A percentile compares a stretch with the other conserved stretches of the same genome.
Evolutionary conservation across 306 rosid genomes (phyloP).

Genomic region (Quercus agrifolia): DNA sequence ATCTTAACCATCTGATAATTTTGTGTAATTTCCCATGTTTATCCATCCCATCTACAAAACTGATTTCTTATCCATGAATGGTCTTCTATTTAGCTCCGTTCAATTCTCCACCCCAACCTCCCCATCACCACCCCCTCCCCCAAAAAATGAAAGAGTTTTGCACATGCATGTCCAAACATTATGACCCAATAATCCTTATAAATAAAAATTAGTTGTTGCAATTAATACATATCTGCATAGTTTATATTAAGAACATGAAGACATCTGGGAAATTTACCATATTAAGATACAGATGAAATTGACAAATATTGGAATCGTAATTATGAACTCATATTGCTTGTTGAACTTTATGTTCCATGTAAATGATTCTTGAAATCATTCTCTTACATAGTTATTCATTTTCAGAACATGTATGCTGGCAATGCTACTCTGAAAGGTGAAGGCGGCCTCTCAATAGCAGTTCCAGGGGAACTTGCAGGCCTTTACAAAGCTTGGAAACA

Average conservation of each 20-base stretch:
- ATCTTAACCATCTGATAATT: background rate
- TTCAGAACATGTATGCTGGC: constrained; percentile 71
- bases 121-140: background rate
- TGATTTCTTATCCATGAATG: background rate
- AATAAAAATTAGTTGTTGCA: background rate
- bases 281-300: background rate
- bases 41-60: background rate
- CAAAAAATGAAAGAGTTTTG: background rate
- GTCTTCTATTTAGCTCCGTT: too few relatives aligned
- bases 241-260: background rate
- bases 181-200: background rate
- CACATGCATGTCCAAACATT: background rate
- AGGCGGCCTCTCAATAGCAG: constrained; percentile 67
- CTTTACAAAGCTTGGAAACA: constrained; percentile 68
- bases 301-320: background rate
- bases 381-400: background rate
- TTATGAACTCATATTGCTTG: background rate
- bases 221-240: background rate
- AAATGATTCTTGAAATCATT: background rate
- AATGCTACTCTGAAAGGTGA: constrained; percentile 44
- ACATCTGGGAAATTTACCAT: background rate
- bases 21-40: background rate
- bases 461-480: constrained; percentile 82
- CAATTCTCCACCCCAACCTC: too few relatives aligned
- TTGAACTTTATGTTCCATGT: background rate